Percentiles rank a stretch among this genome's conserved stretches.
Conservation (phyloP, 1,284 basidiomycete genomes). For the Trichosporon faecale region DNA sequence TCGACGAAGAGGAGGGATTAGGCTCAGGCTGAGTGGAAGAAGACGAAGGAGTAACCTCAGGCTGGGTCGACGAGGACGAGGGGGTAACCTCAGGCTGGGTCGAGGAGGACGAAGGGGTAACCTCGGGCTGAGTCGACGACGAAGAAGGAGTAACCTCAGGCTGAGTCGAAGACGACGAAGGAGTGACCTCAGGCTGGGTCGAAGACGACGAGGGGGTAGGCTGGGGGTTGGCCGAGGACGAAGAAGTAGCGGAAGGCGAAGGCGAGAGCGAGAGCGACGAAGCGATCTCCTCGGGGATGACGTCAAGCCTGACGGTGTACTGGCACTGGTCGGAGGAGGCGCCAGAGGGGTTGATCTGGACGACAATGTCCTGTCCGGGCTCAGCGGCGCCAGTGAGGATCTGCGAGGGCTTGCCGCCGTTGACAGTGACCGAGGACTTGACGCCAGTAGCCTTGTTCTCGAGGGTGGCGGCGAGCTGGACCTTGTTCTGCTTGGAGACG, state of each 20-base stretch:
- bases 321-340: slow-evolving; percentile 15
- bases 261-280: not conserved
- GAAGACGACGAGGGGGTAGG: not conserved
- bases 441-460: slow-evolving; percentile 17
- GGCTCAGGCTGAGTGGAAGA: too few relatives aligned
- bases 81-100: too few relatives aligned
- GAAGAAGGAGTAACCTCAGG: not conserved
- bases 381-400: slow-evolving; percentile 5
- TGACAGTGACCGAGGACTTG: slow-evolving; percentile 2
- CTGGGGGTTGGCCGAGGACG: not conserved
- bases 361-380: slow-evolving; percentile 7
- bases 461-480: not conserved
- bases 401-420: slow-evolving; percentile 2
- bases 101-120: too few relatives aligned
- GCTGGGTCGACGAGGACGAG: too few relatives aligned
- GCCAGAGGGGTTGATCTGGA: slow-evolving; percentile 14
- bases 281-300: not conserved
- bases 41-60: too few relatives aligned
- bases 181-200: not conserved
- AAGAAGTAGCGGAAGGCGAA: not conserved
- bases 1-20: too few relatives aligned
- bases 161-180: not conserved
- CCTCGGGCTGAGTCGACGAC: too few relatives aligned
- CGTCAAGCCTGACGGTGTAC: slow-evolving; percentile 11
- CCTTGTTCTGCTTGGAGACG: slow-evolving; percentile 17